These are phyloP conservation scores for Bipolaris victoriae DNA, from an alignment of 2,329 filamentous ascomycete species.

Conservation along the genomic window DNA sequence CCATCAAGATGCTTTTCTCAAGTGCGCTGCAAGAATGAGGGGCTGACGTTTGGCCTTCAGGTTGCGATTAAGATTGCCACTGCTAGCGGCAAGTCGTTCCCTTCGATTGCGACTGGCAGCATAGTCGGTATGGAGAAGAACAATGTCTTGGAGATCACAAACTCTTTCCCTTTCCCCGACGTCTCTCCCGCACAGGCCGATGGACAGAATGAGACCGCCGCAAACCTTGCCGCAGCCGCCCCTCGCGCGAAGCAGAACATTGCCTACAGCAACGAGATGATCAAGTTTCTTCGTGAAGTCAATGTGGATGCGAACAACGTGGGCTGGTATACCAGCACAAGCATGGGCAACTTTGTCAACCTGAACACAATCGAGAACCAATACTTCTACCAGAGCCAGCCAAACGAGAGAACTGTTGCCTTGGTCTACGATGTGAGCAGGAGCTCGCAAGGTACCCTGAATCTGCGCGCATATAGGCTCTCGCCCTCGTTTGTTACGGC, in stretches of 20 bases:
- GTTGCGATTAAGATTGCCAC: conserved; percentile 98
- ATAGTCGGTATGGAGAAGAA: conserved; percentile 92
- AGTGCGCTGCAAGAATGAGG: neutral
- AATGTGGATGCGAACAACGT: conserved; percentile 98
- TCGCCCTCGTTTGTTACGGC: conserved; percentile 86
- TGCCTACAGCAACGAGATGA: conserved; percentile 93
- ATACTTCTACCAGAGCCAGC: conserved; percentile 92
- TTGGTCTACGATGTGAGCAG: conserved; percentile 95
- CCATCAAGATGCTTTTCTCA: conserved; percentile 9
- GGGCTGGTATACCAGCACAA: conserved; percentile 98
- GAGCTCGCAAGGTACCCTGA: conserved; percentile 89
- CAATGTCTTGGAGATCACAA: conserved; percentile 85
- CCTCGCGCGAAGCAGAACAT: conserved; percentile 91
- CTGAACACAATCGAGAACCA: conserved; percentile 96
- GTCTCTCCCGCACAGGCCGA: conserved; percentile 70
- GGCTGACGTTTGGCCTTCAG: conserved; percentile 55
- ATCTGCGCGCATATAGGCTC: conserved; percentile 87
- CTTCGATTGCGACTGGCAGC: conserved; percentile 85
- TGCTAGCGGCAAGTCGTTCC: conserved; percentile 87
- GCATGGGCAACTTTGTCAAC: conserved; percentile 98
- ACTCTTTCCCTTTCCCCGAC: conserved; percentile 91
- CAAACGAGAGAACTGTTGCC: conserved; percentile 84
- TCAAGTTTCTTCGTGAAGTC: conserved; percentile 93
- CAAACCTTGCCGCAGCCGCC: conserved; percentile 78
- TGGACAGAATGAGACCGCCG: conserved; percentile 41